Evolutionary conservation across 176 grass and related monocot species (phyloP).

Genomic region (Themeda triandra): DNA sequence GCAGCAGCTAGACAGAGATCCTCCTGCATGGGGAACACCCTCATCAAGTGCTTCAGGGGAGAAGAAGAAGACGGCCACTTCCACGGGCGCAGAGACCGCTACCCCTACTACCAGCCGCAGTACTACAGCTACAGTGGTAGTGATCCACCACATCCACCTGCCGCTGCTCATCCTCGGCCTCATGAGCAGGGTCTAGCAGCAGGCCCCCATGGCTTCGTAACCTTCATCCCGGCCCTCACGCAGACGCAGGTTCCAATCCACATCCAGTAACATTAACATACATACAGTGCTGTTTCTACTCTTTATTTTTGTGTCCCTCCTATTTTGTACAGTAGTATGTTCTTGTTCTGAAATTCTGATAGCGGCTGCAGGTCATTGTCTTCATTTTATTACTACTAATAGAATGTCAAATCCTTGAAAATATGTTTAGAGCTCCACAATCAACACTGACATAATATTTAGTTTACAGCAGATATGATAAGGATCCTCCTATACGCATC

Average conservation of each 20-base stretch:
- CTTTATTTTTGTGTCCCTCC: no score
- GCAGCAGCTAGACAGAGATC: neutral
- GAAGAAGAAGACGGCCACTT: neutral
- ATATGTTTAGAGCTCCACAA: no score
- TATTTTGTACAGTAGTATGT: no score
- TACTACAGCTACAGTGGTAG: neutral
- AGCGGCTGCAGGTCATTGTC: no score
- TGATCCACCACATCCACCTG: neutral
- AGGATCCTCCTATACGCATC: neutral
- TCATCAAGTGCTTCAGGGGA: neutral
- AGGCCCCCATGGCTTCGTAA: neutral
- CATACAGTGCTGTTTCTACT: no score
- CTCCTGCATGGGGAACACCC: neutral
- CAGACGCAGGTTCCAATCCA: neutral
- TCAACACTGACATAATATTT: no score
- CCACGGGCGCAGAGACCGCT: neutral
- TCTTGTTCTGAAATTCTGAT: no score
- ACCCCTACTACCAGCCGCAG: slow-evolving; percentile 4
- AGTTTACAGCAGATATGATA: no score
- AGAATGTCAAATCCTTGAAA: no score
- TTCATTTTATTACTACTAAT: no score
- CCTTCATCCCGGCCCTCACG: no score
- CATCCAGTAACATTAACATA: neutral
- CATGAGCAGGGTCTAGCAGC: neutral
- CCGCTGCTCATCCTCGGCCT: neutral